Evolutionary conservation across 768 basidiomycete species (phyloP), one percentile per base, ranked within the genome.

Genomic region (Pluteus cervinus): DNA sequence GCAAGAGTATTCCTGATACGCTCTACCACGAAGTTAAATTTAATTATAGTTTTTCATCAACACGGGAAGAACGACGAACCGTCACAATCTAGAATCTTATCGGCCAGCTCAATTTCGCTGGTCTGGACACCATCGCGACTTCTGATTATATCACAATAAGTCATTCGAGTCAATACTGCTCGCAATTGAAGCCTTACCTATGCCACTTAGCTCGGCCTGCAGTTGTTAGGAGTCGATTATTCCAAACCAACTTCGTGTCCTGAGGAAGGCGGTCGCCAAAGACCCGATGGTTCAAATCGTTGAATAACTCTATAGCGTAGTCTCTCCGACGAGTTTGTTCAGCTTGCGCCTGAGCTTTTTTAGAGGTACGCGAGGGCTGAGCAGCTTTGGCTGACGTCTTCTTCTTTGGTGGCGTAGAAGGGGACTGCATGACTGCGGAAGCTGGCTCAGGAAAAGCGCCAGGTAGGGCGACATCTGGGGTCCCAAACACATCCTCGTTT

Each of bases 1-100:
- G 86, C 79, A 9, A 93, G 61, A 1, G 89, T 92, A 50, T 83
- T 81, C 24, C 81, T 68, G 33, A 92, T 82, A 25, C 87, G 76
- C 37, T 86, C 89, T 91, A 41, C 2, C 36, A 31, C n/a, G n/a
- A 8, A 8, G 24, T 14, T 21, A 20, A 32, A 20, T 22, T n/a
- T n/a, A 15, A 14, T 10, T 20, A 26, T n/a, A 9, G 26, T 17
- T 26, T 33, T 26, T 11, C 20, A 16, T n/a, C n/a, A n/a, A n/a
- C n/a, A n/a, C n/a, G 17, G 34, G 20, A 21, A 42, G 9, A 7
- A 25, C 14, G 15, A 7, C 66, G 40, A 40, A 86, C 88, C 85
- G 46, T 85, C 74, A 34, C 71, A 75, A 44, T 86, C 86, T 41
- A 91, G 56, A 20, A 93, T 79, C 54, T 92, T 93, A 31, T 73